phyloP scores from a whole-genome alignment of 1,284 basidiomycete genomes.

The Moesziomyces antarcticus region DNA sequence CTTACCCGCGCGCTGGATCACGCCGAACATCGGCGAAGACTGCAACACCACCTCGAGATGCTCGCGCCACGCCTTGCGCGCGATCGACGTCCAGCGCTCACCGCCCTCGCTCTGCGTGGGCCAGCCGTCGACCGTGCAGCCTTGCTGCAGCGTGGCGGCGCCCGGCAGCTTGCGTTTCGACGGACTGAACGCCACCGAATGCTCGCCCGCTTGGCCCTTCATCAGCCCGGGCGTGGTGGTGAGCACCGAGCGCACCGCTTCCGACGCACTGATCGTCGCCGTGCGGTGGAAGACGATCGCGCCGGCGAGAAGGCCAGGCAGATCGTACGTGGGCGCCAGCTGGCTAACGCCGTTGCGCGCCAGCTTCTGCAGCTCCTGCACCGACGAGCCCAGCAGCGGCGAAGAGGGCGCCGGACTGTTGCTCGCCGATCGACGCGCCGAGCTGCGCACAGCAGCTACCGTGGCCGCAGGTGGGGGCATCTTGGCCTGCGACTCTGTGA shows the following conservation, averaged over 20 bases:
- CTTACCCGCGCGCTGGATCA: constrained; percentile 64
- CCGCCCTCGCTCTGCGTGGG: constrained; percentile 23
- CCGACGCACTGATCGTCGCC: constrained; percentile 63
- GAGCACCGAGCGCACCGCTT: constrained; percentile 63
- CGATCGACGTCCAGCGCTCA: constrained; percentile 47
- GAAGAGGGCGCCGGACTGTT: constrained; percentile 44
- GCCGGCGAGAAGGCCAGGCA: constrained; percentile 63
- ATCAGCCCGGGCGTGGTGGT: constrained; percentile 60
- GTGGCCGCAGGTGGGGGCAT: constrained; percentile 51
- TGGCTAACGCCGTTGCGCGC: constrained; percentile 48
- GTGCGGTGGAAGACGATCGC: constrained; percentile 67
- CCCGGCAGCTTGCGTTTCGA: constrained; percentile 45
- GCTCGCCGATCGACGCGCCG: constrained; percentile 40
- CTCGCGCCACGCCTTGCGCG: constrained; percentile 64
- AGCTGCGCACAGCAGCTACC: constrained; percentile 21
- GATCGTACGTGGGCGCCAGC: constrained; percentile 63
- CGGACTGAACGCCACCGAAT: constrained; percentile 46
- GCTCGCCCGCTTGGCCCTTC: constrained; percentile 60
- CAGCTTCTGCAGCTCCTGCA: constrained; percentile 39
- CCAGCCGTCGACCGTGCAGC: constrained; percentile 51
- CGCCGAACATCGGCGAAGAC: constrained; percentile 60
- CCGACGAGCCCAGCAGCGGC: constrained; percentile 27
- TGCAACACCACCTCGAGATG: constrained; percentile 60
- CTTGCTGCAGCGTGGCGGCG: constrained; percentile 33
- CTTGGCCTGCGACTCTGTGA: constrained; percentile 43